Base-by-base conservation (phyloP, 148 eudicot species). In the Spergularia marina region DNA sequence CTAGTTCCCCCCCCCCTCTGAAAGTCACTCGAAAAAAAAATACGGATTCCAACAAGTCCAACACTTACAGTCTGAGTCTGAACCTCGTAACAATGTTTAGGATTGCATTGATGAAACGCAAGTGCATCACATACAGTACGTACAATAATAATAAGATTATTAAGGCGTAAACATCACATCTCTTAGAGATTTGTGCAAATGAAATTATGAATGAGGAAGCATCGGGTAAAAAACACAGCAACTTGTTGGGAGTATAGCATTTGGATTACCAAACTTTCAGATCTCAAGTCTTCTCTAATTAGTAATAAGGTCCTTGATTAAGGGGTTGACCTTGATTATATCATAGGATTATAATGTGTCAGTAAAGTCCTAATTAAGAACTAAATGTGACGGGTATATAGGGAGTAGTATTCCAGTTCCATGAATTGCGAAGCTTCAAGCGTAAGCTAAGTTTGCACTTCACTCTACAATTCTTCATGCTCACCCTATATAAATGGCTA, bases 291-390 rank as follows among this genome's bases (percentile, higher is more conserved):
- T 23, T 23, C 25, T 23, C 25, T 23, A 23, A 23, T 23, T 23
- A 23, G 25, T 23, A 23, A 23, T 23, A 23, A 23, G 25, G 25
- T 23, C 36, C 36, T 30, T 30, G 36, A 30, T 30, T 30, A 30
- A 30, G 5, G 2, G 73, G 73, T 76, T 77, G 74, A 69, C 79
- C 56, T 68, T 25, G 30, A 44, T 49, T 52, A 47, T 36, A 47
- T 12, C 9, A 68, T 49, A 69, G 59, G 9, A 68, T 76, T 11
- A 63, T 25, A 57, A 17, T 67, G 70, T 44, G 18, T 8, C 44
- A 11, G 3, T 47, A 7, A n/a, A 18, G 70, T 10, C 6, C 6
- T 47, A 66, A 62, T 62, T 62, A n/a, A 57, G n/a, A 18, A 7
- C 1, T 17, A 5, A 44, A 44, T 6, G 49, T 44, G 8, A 44